Evolutionary conservation across 768 basidiomycete species (phyloP).

Genomic region (Coprinopsis cinerea): DNA sequence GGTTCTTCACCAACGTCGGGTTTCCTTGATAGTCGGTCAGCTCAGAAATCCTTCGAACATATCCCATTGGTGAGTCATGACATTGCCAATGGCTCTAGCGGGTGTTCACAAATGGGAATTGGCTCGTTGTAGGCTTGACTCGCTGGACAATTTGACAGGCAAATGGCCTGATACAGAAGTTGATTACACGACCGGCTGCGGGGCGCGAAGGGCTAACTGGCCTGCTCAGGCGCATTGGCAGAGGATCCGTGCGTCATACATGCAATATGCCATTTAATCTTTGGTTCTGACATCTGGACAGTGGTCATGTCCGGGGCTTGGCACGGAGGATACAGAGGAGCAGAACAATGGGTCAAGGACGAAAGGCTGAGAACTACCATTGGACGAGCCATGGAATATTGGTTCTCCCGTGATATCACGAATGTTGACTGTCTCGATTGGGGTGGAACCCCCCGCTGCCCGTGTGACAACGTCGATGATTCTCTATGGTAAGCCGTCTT

Average conservation of each 20-base stretch:
- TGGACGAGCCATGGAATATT: constrained; percentile 49
- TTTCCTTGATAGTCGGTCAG: constrained; percentile 35
- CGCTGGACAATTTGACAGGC: constrained; percentile 41
- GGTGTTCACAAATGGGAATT: not conserved
- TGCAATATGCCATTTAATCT: not conserved
- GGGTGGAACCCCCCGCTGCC: constrained; percentile 48
- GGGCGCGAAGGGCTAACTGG: constrained; percentile 62
- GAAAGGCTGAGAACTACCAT: constrained; percentile 34
- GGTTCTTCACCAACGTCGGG: constrained; percentile 26
- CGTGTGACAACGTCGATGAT: constrained; percentile 46
- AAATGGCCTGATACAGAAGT: constrained; percentile 53
- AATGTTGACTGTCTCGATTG: constrained; percentile 46
- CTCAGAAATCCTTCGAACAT: constrained; percentile 30
- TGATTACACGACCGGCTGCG: constrained; percentile 59
- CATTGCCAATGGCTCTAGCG: not conserved
- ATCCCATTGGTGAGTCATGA: constrained; percentile 29
- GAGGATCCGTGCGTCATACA: constrained; percentile 36
- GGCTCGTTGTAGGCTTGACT: constrained; percentile 37
- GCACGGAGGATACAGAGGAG: constrained; percentile 44
- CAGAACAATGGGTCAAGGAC: constrained; percentile 37
- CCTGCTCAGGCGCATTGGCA: constrained; percentile 58
- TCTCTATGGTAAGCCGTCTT: constrained; percentile 29
- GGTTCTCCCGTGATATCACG: constrained; percentile 58
- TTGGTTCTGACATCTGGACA: constrained; percentile 16
- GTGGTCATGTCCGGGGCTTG: constrained; percentile 52